These are phyloP conservation scores for Mycena pura DNA, from an alignment of 768 basidiomycete genomes.

Conservation along the genomic window DNA sequence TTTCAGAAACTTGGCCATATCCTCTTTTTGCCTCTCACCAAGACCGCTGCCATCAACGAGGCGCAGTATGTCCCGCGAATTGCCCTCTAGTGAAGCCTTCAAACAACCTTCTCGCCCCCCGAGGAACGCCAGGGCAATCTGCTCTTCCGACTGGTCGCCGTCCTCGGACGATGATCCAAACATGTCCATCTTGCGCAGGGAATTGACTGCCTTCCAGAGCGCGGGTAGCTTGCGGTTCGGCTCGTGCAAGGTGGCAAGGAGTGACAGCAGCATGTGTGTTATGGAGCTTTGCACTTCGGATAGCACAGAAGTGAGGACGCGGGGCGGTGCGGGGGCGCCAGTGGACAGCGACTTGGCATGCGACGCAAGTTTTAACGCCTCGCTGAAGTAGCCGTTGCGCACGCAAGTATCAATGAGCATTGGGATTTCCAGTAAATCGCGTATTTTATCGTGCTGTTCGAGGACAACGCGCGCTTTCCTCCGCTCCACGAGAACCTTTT, in stretches of 20 bases:
- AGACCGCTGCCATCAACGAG: conserved; percentile 44
- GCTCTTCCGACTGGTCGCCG: conserved; percentile 59
- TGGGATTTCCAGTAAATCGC: conserved; percentile 91
- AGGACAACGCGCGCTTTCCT: conserved; percentile 83
- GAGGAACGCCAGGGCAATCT: conserved; percentile 88
- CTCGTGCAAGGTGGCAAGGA: conserved; percentile 80
- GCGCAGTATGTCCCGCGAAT: conserved; percentile 53
- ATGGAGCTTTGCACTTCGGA: conserved; percentile 73
- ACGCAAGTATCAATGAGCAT: conserved; percentile 92
- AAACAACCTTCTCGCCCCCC: conserved; percentile 73
- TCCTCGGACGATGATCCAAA: conserved; percentile 45
- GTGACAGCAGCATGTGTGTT: conserved; percentile 76
- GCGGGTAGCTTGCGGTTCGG: conserved; percentile 85
- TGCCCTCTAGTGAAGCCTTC: conserved; percentile 59
- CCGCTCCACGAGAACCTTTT: conserved; percentile 75
- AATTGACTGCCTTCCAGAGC: conserved; percentile 88
- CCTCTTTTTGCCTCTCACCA: conserved; percentile 70
- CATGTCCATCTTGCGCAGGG: conserved; percentile 83
- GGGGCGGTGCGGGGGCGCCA: conserved; percentile 50
- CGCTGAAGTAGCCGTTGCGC: conserved; percentile 89
- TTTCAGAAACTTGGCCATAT: conserved; percentile 79
- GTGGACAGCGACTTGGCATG: conserved; percentile 65
- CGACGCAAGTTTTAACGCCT: conserved; percentile 84
- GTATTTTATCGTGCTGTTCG: conserved; percentile 92
- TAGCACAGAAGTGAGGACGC: conserved; percentile 65